These are phyloP conservation scores for Nicotiana rustica DNA, from an alignment of 305 asterid species.

Conservation along the genomic window DNA sequence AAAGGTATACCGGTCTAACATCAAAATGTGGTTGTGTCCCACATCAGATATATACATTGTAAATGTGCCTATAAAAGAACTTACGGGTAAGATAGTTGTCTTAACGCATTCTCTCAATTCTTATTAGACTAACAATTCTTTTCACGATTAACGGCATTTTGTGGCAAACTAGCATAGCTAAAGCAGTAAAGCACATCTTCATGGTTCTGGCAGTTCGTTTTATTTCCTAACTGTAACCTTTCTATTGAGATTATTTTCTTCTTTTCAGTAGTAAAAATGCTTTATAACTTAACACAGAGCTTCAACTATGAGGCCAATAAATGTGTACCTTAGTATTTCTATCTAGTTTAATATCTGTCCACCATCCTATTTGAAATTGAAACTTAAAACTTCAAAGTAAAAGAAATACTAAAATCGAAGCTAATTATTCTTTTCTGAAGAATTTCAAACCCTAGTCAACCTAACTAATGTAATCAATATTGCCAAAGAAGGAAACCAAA, in stretches of 20 bases:
- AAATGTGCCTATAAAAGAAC: background rate
- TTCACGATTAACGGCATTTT: background rate
- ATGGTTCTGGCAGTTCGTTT: background rate
- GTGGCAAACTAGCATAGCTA: background rate
- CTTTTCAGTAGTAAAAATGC: conserved; percentile 1
- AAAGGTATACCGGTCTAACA: background rate
- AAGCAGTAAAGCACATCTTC: background rate
- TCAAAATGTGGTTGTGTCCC: background rate
- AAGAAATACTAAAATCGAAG: background rate
- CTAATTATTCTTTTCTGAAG: conserved; percentile 4
- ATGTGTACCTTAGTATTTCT: background rate
- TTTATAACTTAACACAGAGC: conserved; percentile 4
- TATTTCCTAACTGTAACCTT: background rate
- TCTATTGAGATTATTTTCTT: conserved; percentile 4
- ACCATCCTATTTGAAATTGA: background rate
- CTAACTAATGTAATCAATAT: background rate
- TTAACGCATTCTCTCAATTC: background rate
- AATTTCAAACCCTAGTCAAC: background rate
- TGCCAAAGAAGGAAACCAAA: conserved; percentile 16
- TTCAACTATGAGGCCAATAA: conserved; percentile 6
- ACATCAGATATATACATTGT: background rate
- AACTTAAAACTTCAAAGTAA: background rate
- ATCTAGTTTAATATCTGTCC: conserved; percentile 25
- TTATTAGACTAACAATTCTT: background rate
- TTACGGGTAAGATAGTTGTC: background rate